phyloP scores from a whole-genome alignment of 495 filamentous ascomycete species.

The Aspergillus baeticus region DNA sequence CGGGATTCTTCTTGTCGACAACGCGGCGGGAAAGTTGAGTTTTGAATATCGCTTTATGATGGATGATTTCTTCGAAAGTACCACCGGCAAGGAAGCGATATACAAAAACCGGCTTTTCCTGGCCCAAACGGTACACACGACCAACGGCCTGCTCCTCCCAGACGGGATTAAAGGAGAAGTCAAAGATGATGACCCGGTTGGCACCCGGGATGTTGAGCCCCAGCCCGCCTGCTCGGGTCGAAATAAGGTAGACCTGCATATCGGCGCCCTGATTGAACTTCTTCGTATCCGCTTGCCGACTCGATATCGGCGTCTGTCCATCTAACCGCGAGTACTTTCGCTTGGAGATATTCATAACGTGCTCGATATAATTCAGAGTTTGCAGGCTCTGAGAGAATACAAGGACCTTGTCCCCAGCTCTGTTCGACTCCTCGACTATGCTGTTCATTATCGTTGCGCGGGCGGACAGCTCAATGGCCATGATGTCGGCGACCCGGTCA shows the following conservation, averaged over 20 bases:
- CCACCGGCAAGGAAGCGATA: constrained; percentile 82
- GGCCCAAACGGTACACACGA: constrained; percentile 83
- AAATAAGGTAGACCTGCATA: constrained; percentile 69
- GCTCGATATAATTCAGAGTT: constrained; percentile 68
- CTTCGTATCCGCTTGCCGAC: constrained; percentile 61
- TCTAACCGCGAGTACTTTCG: constrained; percentile 60
- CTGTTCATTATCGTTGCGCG: constrained; percentile 63
- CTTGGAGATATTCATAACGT: constrained; percentile 42
- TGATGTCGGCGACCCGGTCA: constrained; percentile 23
- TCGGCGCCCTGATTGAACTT: constrained; percentile 58
- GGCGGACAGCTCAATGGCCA: constrained; percentile 51
- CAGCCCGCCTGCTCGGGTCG: constrained; percentile 76
- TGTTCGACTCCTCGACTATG: constrained; percentile 63
- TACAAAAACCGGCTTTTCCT: constrained; percentile 78
- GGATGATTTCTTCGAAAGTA: constrained; percentile 71
- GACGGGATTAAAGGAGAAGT: constrained; percentile 76
- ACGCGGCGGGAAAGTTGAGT: constrained; percentile 73
- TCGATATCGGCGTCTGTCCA: constrained; percentile 52
- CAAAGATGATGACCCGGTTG: constrained; percentile 86
- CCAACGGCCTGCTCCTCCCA: constrained; percentile 89
- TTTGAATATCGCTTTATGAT: constrained; percentile 77
- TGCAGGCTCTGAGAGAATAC: constrained; percentile 75
- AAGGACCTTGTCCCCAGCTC: constrained; percentile 63
- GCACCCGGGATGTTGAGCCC: constrained; percentile 83
- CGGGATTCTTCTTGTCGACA: constrained; percentile 77